A percentile compares a stretch with the other conserved stretches of the same genome.
Conservation (phyloP, 306 rosid species). For the Styphnolobium japonicum region DNA sequence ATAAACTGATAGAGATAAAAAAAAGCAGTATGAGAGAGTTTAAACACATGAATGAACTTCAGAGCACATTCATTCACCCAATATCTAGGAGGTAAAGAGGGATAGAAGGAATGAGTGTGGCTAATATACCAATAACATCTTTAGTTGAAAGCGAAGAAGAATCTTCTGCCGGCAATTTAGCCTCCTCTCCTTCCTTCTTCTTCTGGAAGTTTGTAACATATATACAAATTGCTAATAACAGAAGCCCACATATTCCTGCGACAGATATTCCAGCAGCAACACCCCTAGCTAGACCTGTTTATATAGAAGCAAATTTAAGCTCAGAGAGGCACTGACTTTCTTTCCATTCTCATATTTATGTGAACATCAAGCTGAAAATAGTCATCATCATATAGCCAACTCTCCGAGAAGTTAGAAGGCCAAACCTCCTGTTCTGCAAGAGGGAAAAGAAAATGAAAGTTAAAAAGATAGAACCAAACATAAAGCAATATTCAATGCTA, state of each 20-base stretch:
- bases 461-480: constrained; percentile 12
- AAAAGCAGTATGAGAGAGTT: not conserved
- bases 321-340: constrained; percentile 1
- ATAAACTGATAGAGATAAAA: not conserved
- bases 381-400: not conserved
- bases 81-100: not conserved
- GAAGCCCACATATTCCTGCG: constrained; percentile 53
- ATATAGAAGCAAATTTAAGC: constrained; percentile 34
- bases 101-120: not conserved
- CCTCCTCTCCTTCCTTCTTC: constrained; percentile 44
- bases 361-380: constrained; percentile 14
- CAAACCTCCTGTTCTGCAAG: constrained; percentile 53
- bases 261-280: constrained; percentile 54
- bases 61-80: not conserved
- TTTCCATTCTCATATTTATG: not conserved
- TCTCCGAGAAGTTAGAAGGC: constrained; percentile 29
- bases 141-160: constrained; percentile 47
- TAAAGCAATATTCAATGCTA: not conserved
- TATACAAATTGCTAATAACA: constrained; percentile 38
- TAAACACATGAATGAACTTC: not conserved
- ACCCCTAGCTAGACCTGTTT: constrained; percentile 57
- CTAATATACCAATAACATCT: constrained; percentile 37
- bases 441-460: constrained; percentile 25
- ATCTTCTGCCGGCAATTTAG: constrained; percentile 25
- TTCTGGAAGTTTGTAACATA: constrained; percentile 43